Percentiles rank a stretch among this genome's conserved stretches.
phyloP scores from a whole-genome alignment of 768 basidiomycete species.

The Ephemerocybe angulata region DNA sequence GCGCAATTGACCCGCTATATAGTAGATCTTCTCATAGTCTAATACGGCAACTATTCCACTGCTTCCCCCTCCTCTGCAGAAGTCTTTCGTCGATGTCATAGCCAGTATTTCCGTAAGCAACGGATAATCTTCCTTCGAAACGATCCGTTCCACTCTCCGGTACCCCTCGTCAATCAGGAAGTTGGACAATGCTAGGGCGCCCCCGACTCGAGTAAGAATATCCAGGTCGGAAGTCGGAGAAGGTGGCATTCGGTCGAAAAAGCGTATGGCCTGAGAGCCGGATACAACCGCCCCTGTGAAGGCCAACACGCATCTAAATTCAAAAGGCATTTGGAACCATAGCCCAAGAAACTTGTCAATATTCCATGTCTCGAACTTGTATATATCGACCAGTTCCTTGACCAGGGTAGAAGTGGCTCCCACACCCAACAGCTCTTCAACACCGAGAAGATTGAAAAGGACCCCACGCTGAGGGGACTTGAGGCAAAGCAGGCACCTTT shows the following conservation, averaged over 20 bases:
- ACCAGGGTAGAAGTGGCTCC: background rate
- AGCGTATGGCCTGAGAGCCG: background rate
- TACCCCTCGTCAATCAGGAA: background rate
- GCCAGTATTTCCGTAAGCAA: background rate
- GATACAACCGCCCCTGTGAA: background rate
- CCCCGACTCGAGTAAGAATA: background rate
- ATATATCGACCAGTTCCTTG: background rate
- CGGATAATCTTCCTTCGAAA: background rate
- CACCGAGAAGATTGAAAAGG: background rate
- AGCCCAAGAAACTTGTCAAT: background rate
- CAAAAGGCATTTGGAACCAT: background rate
- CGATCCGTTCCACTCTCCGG: background rate
- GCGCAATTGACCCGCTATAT: no score
- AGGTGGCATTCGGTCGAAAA: background rate
- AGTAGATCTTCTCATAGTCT: background rate
- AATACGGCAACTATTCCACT: background rate
- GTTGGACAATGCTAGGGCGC: background rate
- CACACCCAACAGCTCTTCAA: background rate
- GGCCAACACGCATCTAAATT: background rate
- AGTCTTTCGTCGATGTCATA: background rate
- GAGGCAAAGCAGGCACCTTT: no score
- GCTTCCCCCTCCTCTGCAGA: background rate
- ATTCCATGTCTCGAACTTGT: background rate
- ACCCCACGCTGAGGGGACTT: no score
- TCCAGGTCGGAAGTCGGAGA: background rate